Conservation (phyloP, 176 grass and related monocot species). For the Carex parvula region DNA sequence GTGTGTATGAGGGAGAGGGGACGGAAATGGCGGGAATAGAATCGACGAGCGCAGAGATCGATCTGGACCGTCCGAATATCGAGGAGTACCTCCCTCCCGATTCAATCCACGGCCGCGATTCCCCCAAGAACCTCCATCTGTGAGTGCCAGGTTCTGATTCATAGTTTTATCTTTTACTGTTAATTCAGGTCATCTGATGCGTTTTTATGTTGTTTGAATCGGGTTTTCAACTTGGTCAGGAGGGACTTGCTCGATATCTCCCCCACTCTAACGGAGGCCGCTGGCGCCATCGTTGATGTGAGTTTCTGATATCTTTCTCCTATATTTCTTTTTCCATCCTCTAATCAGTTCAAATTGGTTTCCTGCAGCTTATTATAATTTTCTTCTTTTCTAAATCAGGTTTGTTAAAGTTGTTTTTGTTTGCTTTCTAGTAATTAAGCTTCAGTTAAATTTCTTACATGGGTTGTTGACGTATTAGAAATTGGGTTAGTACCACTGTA, state of each 20-base stretch:
- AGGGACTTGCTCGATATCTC: slow-evolving; percentile 97
- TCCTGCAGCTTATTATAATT: neutral
- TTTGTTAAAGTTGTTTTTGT: neutral
- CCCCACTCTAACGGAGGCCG: slow-evolving; percentile 78
- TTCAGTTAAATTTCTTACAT: neutral
- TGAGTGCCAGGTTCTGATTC: slow-evolving; percentile 19
- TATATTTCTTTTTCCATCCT: neutral
- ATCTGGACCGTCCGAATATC: slow-evolving; percentile 75
- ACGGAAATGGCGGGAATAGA: slow-evolving; percentile 20
- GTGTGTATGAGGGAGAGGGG: neutral
- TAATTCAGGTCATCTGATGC: neutral
- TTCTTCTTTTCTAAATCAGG: neutral
- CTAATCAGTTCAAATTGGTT: neutral
- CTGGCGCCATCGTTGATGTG: slow-evolving; percentile 95
- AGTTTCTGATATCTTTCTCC: slow-evolving; percentile 16
- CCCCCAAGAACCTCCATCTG: slow-evolving; percentile 59
- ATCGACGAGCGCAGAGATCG: slow-evolving; percentile 48
- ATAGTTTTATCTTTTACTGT: neutral
- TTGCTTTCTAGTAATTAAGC: neutral
- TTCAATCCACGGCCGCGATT: slow-evolving; percentile 44
- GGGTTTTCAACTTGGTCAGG: slow-evolving; percentile 28
- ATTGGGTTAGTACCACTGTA: neutral
- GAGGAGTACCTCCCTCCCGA: slow-evolving; percentile 75
- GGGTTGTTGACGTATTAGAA: neutral
- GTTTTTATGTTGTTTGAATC: neutral